These are phyloP conservation scores for Enterocytospora artemiae DNA, from an alignment of 371 early-diverging fungal genomes.

Conservation along the genomic window DNA sequence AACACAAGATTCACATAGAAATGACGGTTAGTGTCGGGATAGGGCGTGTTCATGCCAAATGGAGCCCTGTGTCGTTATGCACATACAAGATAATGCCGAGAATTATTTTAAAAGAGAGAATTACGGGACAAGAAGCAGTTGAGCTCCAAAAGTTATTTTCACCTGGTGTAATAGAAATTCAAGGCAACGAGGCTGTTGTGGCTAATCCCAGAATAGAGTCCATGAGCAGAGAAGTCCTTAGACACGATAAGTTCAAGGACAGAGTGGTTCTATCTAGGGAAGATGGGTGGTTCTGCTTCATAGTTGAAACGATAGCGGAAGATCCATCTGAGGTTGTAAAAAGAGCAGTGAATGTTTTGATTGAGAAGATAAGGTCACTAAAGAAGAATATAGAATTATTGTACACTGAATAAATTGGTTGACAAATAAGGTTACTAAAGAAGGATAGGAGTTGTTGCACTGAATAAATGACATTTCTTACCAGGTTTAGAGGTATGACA, in stretches of 20 bases:
- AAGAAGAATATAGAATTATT: constrained; percentile 22
- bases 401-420: neutral
- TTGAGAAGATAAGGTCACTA: constrained; percentile 20
- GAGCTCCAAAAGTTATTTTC: constrained; percentile 79
- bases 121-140: constrained; percentile 71
- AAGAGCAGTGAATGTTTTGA: constrained; percentile 32
- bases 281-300: constrained; percentile 81
- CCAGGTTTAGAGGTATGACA: neutral
- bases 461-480: neutral
- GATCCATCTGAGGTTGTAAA: constrained; percentile 42
- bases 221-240: constrained; percentile 80
- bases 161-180: constrained; percentile 72
- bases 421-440: neutral
- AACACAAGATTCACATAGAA: constrained; percentile 77
- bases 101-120: constrained; percentile 71
- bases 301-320: constrained; percentile 35
- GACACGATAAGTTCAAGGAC: constrained; percentile 77
- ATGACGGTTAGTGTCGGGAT: constrained; percentile 78
- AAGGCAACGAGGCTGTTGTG: constrained; percentile 67
- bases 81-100: constrained; percentile 78
- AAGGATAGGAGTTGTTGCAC: neutral
- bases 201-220: constrained; percentile 82
- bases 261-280: constrained; percentile 76
- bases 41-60: constrained; percentile 92
- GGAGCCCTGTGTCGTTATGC: constrained; percentile 81